These are phyloP conservation scores for Evernia prunastri DNA, from an alignment of 495 filamentous ascomycete genomes.

Conservation along the genomic window DNA sequence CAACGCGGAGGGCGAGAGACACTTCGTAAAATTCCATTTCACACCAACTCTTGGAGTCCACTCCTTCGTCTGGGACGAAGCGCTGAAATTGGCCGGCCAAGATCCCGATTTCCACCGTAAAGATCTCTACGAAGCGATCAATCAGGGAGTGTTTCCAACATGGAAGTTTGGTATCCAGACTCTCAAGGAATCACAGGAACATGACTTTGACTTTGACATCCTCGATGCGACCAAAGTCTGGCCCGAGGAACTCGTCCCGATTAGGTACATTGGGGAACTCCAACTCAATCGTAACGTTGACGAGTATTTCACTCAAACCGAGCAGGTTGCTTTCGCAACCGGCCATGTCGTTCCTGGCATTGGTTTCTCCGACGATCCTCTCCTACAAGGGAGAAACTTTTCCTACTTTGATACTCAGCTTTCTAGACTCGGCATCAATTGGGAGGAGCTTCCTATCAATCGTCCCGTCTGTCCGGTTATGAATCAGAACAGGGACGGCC, in stretches of 20 bases:
- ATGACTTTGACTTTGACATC: constrained; percentile 87
- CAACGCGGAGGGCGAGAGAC: constrained; percentile 63
- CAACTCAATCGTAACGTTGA: constrained; percentile 78
- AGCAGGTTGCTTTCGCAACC: constrained; percentile 79
- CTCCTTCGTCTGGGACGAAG: constrained; percentile 84
- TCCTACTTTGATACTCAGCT: constrained; percentile 85
- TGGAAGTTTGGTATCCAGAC: constrained; percentile 61
- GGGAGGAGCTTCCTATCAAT: constrained; percentile 83
- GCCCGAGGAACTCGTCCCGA: constrained; percentile 77
- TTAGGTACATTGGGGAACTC: constrained; percentile 74
- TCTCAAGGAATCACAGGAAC: constrained; percentile 59
- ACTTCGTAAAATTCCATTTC: constrained; percentile 80
- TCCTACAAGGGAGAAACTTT: constrained; percentile 80
- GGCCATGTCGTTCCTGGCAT: constrained; percentile 81
- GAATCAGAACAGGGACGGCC: constrained; percentile 72
- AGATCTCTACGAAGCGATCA: constrained; percentile 76
- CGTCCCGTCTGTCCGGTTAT: constrained; percentile 68
- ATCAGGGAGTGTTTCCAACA: constrained; percentile 54
- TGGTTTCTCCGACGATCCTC: constrained; percentile 77
- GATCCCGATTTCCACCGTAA: constrained; percentile 87
- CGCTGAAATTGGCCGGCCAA: constrained; percentile 71
- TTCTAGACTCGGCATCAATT: constrained; percentile 75
- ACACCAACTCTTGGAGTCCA: constrained; percentile 75
- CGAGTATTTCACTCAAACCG: constrained; percentile 80
- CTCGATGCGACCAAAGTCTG: constrained; percentile 89